Evolutionary conservation across 2,329 filamentous ascomycete genomes (phyloP).

Genomic region (Phaeosphaeria sp.): DNA sequence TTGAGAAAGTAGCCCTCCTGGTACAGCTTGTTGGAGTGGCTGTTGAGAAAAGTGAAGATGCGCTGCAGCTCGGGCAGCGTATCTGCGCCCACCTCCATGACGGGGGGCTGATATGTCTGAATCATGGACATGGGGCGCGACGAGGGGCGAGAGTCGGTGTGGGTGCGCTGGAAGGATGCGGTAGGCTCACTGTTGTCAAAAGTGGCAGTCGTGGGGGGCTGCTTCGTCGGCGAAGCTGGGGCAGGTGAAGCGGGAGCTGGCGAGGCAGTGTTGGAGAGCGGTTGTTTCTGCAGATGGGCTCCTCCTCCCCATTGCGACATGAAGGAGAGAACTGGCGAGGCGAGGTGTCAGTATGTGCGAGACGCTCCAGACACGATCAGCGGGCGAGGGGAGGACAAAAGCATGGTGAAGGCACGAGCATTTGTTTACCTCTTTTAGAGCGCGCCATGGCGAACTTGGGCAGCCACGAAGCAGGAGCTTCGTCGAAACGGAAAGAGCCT

Average conservation of each 20-base stretch:
- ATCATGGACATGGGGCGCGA: constrained; percentile 85
- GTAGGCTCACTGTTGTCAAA: constrained; percentile 27
- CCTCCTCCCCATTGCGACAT: constrained; percentile 76
- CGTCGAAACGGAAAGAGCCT: constrained; percentile 9
- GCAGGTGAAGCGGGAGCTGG: constrained; percentile 45
- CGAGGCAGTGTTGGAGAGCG: constrained; percentile 30
- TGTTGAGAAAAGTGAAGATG: constrained; percentile 93
- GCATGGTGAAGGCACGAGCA: constrained; percentile 9
- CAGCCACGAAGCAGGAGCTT: constrained; percentile 20
- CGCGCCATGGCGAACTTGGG: constrained; percentile 36
- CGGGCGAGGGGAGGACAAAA: constrained; percentile 7
- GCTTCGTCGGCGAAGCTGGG: constrained; percentile 38
- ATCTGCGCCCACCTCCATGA: constrained; percentile 84
- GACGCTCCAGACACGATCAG: constrained; percentile 6
- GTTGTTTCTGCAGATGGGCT: constrained; percentile 39
- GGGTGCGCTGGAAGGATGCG: constrained; percentile 43
- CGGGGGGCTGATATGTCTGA: constrained; percentile 81
- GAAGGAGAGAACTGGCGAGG: constrained; percentile 76
- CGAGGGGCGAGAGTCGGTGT: constrained; percentile 57
- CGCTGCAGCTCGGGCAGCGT: constrained; percentile 92
- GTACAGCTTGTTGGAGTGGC: constrained; percentile 94
- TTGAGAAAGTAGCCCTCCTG: constrained; percentile 98
- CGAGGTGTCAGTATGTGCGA: not conserved
- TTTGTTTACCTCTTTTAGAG: constrained; percentile 45
- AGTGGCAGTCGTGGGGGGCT: constrained; percentile 27